phyloP scores from a whole-genome alignment of 306 rosid genomes.

The Quercus glauca region DNA sequence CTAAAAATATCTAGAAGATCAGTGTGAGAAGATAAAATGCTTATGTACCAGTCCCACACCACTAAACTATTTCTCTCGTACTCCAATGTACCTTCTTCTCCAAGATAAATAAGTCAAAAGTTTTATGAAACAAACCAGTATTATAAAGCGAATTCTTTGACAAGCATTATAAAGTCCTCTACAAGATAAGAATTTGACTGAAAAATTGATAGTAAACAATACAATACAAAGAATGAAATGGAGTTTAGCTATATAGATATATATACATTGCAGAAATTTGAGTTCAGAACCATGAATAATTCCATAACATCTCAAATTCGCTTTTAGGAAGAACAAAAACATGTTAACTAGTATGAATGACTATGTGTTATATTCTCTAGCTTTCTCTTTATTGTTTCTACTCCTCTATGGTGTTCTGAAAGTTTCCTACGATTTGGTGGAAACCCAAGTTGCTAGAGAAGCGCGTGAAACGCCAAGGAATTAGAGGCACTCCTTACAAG shows the following conservation, averaged over 20 bases:
- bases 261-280: neutral
- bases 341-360: constrained; percentile 18
- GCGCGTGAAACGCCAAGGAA: constrained; percentile 41
- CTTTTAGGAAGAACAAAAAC: neutral
- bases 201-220: neutral
- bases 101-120: neutral
- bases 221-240: neutral
- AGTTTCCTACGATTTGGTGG: constrained; percentile 39
- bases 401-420: constrained; percentile 31
- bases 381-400: constrained; percentile 22
- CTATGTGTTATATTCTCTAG: constrained; percentile 9
- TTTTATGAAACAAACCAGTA: neutral
- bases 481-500: constrained; percentile 46
- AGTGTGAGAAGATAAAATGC: neutral
- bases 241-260: neutral
- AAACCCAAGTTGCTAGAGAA: constrained; percentile 46
- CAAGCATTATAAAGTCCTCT: neutral
- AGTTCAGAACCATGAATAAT: constrained; percentile 1
- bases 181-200: constrained; percentile 19
- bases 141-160: neutral
- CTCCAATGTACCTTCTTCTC: constrained; percentile 3
- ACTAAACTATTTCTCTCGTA: no score
- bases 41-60: neutral
- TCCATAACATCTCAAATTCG: neutral
- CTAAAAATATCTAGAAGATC: neutral